Evolutionary conservation across 2,329 filamentous ascomycete genomes (phyloP).

Genomic region (Thelonectria olida): DNA sequence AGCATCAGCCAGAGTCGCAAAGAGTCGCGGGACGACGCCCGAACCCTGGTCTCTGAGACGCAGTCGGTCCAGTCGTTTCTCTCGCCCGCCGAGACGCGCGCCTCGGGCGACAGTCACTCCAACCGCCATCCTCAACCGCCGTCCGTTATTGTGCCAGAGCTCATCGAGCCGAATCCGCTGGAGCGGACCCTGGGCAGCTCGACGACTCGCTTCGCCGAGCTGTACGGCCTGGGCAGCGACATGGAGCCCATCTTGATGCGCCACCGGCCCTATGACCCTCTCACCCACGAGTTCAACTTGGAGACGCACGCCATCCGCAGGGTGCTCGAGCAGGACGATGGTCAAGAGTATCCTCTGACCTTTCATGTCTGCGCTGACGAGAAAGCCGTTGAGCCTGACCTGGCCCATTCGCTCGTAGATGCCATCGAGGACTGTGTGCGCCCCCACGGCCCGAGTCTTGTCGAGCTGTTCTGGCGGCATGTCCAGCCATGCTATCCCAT

Average conservation of each 20-base stretch:
- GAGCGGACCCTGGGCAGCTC: conserved; percentile 38
- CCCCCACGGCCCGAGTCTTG: conserved; percentile 66
- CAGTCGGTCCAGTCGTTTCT: conserved; percentile 37
- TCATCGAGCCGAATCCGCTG: conserved; percentile 25
- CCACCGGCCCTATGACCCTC: conserved; percentile 62
- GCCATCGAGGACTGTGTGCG: conserved; percentile 67
- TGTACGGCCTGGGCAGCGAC: conserved; percentile 46
- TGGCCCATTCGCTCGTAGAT: conserved; percentile 38
- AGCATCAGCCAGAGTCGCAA: conserved; percentile 30
- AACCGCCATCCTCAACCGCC: conserved; percentile 19
- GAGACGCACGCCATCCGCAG: conserved; percentile 70
- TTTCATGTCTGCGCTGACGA: conserved; percentile 46
- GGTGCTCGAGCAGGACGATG: conserved; percentile 60
- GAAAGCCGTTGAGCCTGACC: conserved; percentile 41
- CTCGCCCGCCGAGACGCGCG: conserved; percentile 38
- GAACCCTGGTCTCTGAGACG: conserved; percentile 33
- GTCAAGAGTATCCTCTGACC: conserved; percentile 44
- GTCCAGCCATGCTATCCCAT: conserved; percentile 64
- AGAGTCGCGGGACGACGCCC: conserved; percentile 36
- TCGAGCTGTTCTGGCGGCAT: conserved; percentile 70
- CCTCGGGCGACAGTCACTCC: conserved; percentile 33
- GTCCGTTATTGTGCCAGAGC: conserved; percentile 28
- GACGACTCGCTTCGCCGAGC: conserved; percentile 41
- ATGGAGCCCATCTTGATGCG: conserved; percentile 47
- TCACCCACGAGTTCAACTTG: conserved; percentile 51